phyloP scores from a whole-genome alignment of 208 protist species.

The Crithidia brevicula region DNA sequence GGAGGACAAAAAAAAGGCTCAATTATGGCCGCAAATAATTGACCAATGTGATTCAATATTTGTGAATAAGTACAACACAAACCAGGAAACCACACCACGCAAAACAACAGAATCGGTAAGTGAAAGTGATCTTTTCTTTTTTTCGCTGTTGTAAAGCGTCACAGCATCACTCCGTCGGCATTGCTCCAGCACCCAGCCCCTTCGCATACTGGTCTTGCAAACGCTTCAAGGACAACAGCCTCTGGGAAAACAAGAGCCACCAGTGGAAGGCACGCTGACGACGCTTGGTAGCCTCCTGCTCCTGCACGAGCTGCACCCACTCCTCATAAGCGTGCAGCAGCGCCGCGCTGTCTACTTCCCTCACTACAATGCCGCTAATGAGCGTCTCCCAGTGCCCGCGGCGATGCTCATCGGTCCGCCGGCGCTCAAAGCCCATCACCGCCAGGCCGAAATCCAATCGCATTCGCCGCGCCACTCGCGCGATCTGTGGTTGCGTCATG shows the following conservation, averaged over 20 bases:
- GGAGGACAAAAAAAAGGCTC: too few species aligned
- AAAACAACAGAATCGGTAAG: too few species aligned
- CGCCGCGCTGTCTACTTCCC: conserved; percentile 41
- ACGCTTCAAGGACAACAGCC: conserved; percentile 73
- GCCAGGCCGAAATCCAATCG: conserved; percentile 75
- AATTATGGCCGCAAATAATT: too few species aligned
- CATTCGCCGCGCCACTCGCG: conserved; percentile 84
- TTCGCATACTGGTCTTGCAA: conserved; percentile 80
- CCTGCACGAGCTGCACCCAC: conserved; percentile 78
- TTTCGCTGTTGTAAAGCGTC: too few species aligned
- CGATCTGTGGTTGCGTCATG: conserved; percentile 75
- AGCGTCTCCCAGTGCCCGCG: conserved; percentile 79
- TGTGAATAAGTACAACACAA: too few species aligned
- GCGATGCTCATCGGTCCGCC: conserved; percentile 68
- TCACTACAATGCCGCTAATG: conserved; percentile 86
- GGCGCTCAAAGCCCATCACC: conserved; percentile 75
- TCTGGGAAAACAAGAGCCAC: conserved; percentile 85
- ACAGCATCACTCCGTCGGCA: conserved; percentile 34
- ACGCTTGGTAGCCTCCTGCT: conserved; percentile 82
- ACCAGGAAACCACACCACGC: too few species aligned
- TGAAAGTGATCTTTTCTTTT: too few species aligned
- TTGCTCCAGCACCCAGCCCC: conserved; percentile 47
- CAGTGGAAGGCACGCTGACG: conserved; percentile 79
- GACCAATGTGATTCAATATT: too few species aligned
- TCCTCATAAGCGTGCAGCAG: conserved; percentile 83